Percentiles rank a stretch among this genome's conserved stretches.
Conservation (phyloP, 2,329 filamentous ascomycete genomes). For the Nemania sp. region DNA sequence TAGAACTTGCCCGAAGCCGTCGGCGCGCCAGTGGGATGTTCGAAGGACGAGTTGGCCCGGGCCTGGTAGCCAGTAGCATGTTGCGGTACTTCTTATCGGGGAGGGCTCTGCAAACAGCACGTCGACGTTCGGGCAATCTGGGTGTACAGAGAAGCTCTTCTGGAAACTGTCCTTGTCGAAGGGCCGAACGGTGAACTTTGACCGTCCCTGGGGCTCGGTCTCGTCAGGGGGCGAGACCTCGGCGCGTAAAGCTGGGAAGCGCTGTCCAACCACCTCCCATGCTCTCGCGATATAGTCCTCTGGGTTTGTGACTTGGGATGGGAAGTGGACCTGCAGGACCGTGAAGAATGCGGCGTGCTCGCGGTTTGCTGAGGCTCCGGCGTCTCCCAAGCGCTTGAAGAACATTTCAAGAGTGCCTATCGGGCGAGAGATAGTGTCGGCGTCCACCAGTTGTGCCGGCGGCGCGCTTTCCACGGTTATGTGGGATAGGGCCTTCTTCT, state of each 20-base stretch:
- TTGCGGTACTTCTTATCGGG: constrained; percentile 28
- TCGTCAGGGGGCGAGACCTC: constrained; percentile 17
- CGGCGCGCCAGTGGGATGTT: constrained; percentile 41
- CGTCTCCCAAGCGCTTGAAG: constrained; percentile 47
- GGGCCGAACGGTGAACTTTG: constrained; percentile 1
- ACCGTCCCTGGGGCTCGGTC: neutral
- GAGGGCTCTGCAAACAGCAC: constrained; percentile 31
- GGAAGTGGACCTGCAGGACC: constrained; percentile 33
- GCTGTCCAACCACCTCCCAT: constrained; percentile 37
- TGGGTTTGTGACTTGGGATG: constrained; percentile 37
- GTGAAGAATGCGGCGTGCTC: constrained; percentile 51
- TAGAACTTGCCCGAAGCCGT: constrained; percentile 40
- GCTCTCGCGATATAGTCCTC: constrained; percentile 32
- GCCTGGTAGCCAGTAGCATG: constrained; percentile 40
- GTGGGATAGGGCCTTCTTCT: constrained; percentile 1
- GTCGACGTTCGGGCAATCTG: constrained; percentile 20
- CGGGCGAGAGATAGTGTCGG: constrained; percentile 24
- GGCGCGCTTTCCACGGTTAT: neutral
- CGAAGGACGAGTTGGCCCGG: constrained; percentile 35
- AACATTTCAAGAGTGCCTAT: constrained; percentile 45
- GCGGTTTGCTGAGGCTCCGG: constrained; percentile 39
- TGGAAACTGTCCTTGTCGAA: constrained; percentile 23
- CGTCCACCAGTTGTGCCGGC: neutral
- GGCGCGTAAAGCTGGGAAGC: constrained; percentile 36
- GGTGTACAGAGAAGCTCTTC: constrained; percentile 31